These are phyloP conservation scores for Madurella fahalii DNA, from an alignment of 2,329 filamentous ascomycete species.

Conservation along the genomic window DNA sequence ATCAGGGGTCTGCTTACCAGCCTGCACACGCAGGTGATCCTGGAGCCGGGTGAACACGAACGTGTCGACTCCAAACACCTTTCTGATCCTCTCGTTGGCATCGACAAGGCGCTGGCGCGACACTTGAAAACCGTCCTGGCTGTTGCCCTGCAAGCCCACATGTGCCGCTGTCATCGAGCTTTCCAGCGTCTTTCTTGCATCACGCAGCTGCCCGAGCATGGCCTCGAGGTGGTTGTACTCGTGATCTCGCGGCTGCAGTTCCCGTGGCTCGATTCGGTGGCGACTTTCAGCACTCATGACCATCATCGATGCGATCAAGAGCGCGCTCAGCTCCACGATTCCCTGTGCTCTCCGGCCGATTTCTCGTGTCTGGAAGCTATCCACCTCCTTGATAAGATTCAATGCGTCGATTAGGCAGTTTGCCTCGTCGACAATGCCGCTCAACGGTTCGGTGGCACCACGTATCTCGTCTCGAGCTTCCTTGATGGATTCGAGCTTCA, in stretches of 20 bases:
- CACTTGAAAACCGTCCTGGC: slow-evolving; percentile 10
- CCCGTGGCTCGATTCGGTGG: neutral
- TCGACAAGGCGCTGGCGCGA: neutral
- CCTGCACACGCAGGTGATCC: neutral
- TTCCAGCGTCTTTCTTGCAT: slow-evolving; percentile 1
- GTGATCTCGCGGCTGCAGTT: neutral
- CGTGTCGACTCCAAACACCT: slow-evolving; percentile 4
- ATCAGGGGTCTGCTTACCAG: neutral
- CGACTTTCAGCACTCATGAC: slow-evolving; percentile 17
- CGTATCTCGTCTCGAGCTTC: slow-evolving; percentile 2
- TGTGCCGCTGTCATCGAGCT: neutral
- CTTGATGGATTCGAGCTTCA: slow-evolving; percentile 5
- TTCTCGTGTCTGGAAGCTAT: slow-evolving; percentile 7
- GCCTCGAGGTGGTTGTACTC: slow-evolving; percentile 9
- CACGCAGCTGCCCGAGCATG: slow-evolving; percentile 6
- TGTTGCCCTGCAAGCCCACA: slow-evolving; percentile 9
- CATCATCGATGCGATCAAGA: slow-evolving; percentile 6
- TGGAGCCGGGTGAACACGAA: neutral
- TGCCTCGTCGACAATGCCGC: slow-evolving; percentile 8
- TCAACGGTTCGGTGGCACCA: slow-evolving; percentile 4
- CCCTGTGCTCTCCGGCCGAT: neutral
- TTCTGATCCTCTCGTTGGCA: slow-evolving; percentile 5
- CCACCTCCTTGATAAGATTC: neutral
- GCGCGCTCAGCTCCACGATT: slow-evolving; percentile 5
- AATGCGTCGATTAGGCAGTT: slow-evolving; percentile 7